Conservation (phyloP, 768 basidiomycete species). For the Boletus rufocinnamomeus region DNA sequence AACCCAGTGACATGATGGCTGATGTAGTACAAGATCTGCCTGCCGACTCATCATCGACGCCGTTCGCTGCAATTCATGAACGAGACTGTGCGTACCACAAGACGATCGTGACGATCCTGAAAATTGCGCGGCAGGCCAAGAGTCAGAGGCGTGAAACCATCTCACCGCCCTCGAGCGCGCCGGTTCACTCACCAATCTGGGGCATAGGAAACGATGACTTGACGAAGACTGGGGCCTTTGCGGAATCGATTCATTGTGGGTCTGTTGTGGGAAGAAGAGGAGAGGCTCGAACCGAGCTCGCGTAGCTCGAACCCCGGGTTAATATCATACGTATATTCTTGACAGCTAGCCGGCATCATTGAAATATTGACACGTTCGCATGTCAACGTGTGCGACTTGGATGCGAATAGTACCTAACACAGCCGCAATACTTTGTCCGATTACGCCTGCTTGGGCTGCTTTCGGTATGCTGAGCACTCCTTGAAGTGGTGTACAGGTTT, state of each 20-base stretch:
- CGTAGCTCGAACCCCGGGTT: background rate
- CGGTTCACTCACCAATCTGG: slow-evolving; percentile 65
- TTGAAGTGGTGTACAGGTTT: background rate
- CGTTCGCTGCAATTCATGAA: background rate
- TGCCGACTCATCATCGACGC: slow-evolving; percentile 28
- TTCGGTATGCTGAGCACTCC: background rate
- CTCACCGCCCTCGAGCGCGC: background rate
- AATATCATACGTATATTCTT: background rate
- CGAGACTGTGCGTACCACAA: slow-evolving; percentile 52
- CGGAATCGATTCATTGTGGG: slow-evolving; percentile 14
- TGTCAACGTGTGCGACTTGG: background rate
- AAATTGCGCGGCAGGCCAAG: background rate
- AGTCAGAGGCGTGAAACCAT: background rate
- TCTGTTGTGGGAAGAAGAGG: background rate
- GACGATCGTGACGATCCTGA: slow-evolving; percentile 63
- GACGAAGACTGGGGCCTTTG: slow-evolving; percentile 21
- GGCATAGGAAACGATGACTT: slow-evolving; percentile 52
- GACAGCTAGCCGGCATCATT: background rate
- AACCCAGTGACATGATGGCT: slow-evolving; percentile 61
- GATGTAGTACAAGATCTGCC: slow-evolving; percentile 58
- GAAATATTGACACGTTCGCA: background rate
- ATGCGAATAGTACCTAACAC: too few species aligned
- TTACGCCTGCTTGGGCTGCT: background rate
- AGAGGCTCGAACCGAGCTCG: background rate
- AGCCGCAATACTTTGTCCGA: background rate